A percentile compares a stretch with the other conserved stretches of the same genome.
Evolutionary conservation across 163 green algal genomes (phyloP).

Genomic region (Prototheca wickerhamii): DNA sequence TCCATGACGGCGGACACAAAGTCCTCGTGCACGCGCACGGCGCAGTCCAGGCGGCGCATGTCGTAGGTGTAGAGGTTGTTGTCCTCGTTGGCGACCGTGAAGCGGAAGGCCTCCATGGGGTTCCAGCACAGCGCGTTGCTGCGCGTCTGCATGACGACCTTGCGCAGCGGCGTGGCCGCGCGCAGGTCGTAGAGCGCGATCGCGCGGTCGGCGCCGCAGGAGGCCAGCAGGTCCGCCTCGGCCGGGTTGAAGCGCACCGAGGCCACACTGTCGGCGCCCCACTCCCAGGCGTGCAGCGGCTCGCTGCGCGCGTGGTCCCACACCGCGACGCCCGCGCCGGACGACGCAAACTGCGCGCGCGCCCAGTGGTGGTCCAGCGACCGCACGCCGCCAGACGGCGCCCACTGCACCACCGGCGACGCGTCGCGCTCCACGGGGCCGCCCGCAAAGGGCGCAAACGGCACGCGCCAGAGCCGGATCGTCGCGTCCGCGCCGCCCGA

Average conservation of each 20-base stretch:
- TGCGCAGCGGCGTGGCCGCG: slow-evolving; percentile 68
- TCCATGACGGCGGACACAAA: slow-evolving; percentile 95
- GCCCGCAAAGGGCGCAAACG: slow-evolving; percentile 65
- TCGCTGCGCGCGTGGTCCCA: slow-evolving; percentile 87
- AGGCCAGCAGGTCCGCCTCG: slow-evolving; percentile 85
- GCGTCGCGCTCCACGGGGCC: slow-evolving; percentile 53
- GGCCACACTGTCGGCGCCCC: slow-evolving; percentile 82
- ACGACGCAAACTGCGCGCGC: slow-evolving; percentile 74
- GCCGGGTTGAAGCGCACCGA: slow-evolving; percentile 91
- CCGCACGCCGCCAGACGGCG: slow-evolving; percentile 63
- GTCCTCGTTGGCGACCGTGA: slow-evolving; percentile 87
- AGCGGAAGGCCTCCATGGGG: slow-evolving; percentile 86
- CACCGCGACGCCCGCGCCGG: slow-evolving; percentile 73
- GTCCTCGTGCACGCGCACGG: slow-evolving; percentile 87
- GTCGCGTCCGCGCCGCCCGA: slow-evolving; percentile 79
- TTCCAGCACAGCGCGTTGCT: slow-evolving; percentile 90
- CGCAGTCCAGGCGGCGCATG: slow-evolving; percentile 81
- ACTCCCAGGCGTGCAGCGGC: slow-evolving; percentile 78
- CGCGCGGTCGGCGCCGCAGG: slow-evolving; percentile 77
- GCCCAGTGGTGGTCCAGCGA: slow-evolving; percentile 85
- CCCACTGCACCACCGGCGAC: slow-evolving; percentile 64
- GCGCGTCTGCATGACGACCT: slow-evolving; percentile 93
- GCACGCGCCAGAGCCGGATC: slow-evolving; percentile 74
- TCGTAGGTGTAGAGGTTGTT: slow-evolving; percentile 94
- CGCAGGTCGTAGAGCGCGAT: slow-evolving; percentile 96